phyloP scores from a whole-genome alignment of 345 rosid genomes.

The Melastoma malabathricum region DNA sequence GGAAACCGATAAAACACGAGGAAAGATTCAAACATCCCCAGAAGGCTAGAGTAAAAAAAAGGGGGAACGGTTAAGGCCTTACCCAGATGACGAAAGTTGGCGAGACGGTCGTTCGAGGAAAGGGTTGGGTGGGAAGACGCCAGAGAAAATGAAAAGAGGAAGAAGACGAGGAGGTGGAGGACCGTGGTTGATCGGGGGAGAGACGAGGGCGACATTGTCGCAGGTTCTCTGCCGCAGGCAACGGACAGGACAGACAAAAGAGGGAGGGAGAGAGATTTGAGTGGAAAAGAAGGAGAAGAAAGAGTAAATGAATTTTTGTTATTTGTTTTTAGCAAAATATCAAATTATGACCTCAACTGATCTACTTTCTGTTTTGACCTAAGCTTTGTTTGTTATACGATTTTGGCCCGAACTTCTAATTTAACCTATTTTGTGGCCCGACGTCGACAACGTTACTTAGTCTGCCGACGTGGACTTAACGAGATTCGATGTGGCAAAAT shows the following conservation, averaged over 20 bases:
- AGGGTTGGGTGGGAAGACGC: neutral
- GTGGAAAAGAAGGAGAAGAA: conserved; percentile 7
- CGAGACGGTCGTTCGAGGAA: neutral
- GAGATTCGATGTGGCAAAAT: no score
- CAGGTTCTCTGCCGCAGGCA: neutral
- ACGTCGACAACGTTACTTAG: no score
- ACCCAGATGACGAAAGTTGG: neutral
- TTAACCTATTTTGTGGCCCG: no score
- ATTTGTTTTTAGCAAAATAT: neutral
- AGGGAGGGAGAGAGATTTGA: neutral
- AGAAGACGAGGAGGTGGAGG: conserved; percentile 2
- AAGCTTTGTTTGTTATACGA: no score
- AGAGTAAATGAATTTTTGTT: conserved; percentile 8
- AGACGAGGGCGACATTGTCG: neutral
- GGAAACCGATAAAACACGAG: neutral
- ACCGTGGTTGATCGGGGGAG: conserved; percentile 1
- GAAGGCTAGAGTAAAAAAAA: neutral
- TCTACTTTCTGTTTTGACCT: no score
- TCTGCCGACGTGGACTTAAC: no score
- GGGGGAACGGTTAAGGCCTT: neutral
- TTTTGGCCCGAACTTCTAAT: no score
- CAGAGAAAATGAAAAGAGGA: conserved; percentile 2
- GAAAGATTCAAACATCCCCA: neutral
- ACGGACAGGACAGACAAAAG: conserved; percentile 6
- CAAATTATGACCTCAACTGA: no score